phyloP scores from a whole-genome alignment of 495 filamentous ascomycete species.

The Antarctomyces pellizariae region DNA sequence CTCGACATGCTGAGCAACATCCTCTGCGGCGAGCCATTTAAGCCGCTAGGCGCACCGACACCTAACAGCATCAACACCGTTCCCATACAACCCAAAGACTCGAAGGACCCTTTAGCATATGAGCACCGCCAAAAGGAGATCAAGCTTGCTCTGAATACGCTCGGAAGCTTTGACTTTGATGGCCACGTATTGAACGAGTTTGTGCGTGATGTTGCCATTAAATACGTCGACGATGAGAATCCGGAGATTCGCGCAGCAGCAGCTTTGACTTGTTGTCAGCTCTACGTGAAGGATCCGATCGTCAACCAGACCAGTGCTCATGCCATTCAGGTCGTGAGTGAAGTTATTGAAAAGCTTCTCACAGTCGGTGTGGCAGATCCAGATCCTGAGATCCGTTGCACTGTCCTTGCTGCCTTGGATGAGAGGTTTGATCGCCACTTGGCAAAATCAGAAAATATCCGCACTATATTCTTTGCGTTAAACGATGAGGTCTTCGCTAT shows the following conservation, averaged over 20 bases:
- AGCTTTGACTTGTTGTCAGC: conserved; percentile 88
- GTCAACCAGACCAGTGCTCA: conserved; percentile 94
- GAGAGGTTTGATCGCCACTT: conserved; percentile 87
- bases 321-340: conserved; percentile 84
- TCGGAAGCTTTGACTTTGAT: conserved; percentile 90
- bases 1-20: conserved; percentile 89
- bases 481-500: conserved; percentile 86
- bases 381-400: conserved; percentile 66
- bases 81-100: conserved; percentile 67
- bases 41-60: conserved; percentile 65
- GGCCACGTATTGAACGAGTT: conserved; percentile 94
- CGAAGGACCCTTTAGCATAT: conserved; percentile 44
- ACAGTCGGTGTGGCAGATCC: conserved; percentile 86
- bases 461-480: conserved; percentile 84
- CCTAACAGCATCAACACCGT: conserved; percentile 38
- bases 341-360: conserved; percentile 89
- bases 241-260: conserved; percentile 83
- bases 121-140: conserved; percentile 72
- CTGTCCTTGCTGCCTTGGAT: conserved; percentile 71
- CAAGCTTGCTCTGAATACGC: conserved; percentile 71
- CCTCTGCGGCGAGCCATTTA: conserved; percentile 75
- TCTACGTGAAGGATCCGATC: conserved; percentile 89
- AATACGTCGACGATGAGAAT: conserved; percentile 90
- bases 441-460: conserved; percentile 84
- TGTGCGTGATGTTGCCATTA: conserved; percentile 91